Evolutionary conservation across 1,284 basidiomycete species (phyloP).

Genomic region (Trametes pubescens): DNA sequence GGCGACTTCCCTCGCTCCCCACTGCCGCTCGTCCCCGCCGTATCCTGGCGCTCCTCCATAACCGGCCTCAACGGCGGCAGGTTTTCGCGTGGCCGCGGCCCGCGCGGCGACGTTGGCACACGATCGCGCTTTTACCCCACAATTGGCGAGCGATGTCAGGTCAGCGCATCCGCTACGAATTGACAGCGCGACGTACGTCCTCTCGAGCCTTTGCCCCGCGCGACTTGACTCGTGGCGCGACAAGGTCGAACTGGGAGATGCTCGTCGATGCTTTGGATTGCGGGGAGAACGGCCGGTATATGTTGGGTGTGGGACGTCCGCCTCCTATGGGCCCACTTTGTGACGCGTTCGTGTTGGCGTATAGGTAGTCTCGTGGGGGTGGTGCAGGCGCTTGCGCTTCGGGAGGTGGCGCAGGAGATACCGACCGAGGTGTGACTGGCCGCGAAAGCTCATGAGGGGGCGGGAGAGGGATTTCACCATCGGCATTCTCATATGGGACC

Average conservation of each 20-base stretch:
- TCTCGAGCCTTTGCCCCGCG: slow-evolving; percentile 25
- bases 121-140: slow-evolving; percentile 28
- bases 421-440: slow-evolving; percentile 35
- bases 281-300: slow-evolving; percentile 35
- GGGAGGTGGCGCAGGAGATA: slow-evolving; percentile 19
- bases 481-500: slow-evolving; percentile 48
- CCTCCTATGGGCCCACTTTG: slow-evolving; percentile 15
- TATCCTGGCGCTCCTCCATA: slow-evolving; percentile 16
- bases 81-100: slow-evolving; percentile 34
- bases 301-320: slow-evolving; percentile 4
- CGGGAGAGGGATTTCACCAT: slow-evolving; percentile 45
- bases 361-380: slow-evolving; percentile 36
- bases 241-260: slow-evolving; percentile 41
- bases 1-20: slow-evolving; percentile 14
- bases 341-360: slow-evolving; percentile 22
- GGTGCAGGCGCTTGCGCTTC: slow-evolving; percentile 5
- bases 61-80: slow-evolving; percentile 23
- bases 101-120: slow-evolving; percentile 33
- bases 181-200: slow-evolving; percentile 32
- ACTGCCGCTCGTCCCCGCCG: slow-evolving; percentile 14
- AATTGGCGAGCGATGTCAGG: slow-evolving; percentile 10
- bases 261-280: slow-evolving; percentile 40
- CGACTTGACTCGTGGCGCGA: slow-evolving; percentile 27
- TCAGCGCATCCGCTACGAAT: slow-evolving; percentile 19
- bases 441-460: slow-evolving; percentile 48